Base-by-base conservation (phyloP, 495 filamentous ascomycete genomes). In the Chlorociboria aeruginascens region DNA sequence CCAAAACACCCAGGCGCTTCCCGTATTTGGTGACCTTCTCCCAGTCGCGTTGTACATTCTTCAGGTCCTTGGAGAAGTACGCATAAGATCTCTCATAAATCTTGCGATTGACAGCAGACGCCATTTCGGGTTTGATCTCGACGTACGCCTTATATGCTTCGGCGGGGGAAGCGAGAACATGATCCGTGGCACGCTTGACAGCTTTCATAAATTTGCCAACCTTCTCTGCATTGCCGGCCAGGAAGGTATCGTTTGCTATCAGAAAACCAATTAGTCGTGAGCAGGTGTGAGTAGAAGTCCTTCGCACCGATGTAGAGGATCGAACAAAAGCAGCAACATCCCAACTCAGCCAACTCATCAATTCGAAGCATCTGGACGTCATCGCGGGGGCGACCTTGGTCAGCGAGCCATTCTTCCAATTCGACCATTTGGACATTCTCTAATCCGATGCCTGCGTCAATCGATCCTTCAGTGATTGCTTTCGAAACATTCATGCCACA, bases 401-500 rank as follows among this genome's bases (percentile, higher is more conserved):
- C 34, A 13, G 68, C 70, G 25, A 83, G 71, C 80, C 80, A 83
- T 50, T 83, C 78, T 61, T 79, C 78, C 10, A 85, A 66, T 63
- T 85, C 80, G 42, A 83, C 80, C 79, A 82, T 83, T 59, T 83
- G 80, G 9, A 82, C 79, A 56, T 83, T 83, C 66, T 83, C 81
- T 10, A 83, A 72, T 29, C 81, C 81, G 57, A 83, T 83, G 14
- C 81, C 80, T 31, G 80, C 81, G 61, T 82, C 73, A 56, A 83
- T 83, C 31, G 69, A 68, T 43, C 77, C 78, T 46, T 70, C 67
- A 62, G 81, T 82, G 56, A 82, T 81, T 43, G 79, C 74, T 53
- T 76, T 76, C 51, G 72, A 75, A 49, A 78, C 69, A 55, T 79
- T 77, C 76, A 78, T 79, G 32, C 74, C 76, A 51, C 73, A 77